These are phyloP conservation scores for Salix udensis DNA, from an alignment of 345 rosid genomes.

Conservation along the genomic window DNA sequence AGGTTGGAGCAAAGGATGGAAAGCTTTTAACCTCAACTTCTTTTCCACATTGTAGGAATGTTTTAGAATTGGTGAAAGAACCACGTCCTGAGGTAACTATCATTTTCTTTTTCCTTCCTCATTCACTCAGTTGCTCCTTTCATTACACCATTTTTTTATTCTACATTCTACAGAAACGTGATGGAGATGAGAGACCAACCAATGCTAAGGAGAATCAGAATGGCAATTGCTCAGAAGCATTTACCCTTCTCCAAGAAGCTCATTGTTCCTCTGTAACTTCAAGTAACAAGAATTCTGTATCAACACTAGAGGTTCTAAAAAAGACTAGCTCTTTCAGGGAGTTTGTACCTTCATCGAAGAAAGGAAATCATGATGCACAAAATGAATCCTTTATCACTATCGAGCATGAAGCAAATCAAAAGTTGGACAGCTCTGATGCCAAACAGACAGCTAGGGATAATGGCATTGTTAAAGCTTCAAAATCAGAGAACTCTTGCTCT, in stretches of 20 bases:
- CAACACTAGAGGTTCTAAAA: conserved; percentile 31
- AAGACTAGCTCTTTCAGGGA: conserved; percentile 51
- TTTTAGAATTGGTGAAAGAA: conserved; percentile 57
- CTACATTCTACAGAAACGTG: conserved; percentile 40
- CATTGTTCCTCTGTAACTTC: conserved; percentile 54
- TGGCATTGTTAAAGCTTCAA: conserved; percentile 44
- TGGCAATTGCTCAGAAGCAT: conserved; percentile 66
- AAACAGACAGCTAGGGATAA: conserved; percentile 45
- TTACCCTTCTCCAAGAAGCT: conserved; percentile 43
- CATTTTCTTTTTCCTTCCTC: not conserved
- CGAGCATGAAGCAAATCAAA: conserved; percentile 29
- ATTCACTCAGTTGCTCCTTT: conserved; percentile 4
- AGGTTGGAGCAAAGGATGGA: conserved; percentile 46
- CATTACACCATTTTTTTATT: conserved; percentile 11
- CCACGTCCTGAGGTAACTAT: conserved; percentile 53
- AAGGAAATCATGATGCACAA: conserved; percentile 36
- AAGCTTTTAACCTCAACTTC: conserved; percentile 43
- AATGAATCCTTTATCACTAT: conserved; percentile 25
- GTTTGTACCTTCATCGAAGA: conserved; percentile 48
- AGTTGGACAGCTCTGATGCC: conserved; percentile 35
- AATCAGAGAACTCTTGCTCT: conserved; percentile 36
- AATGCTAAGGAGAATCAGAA: conserved; percentile 52
- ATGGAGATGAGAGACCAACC: conserved; percentile 40
- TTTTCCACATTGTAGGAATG: conserved; percentile 42
- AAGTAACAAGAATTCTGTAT: conserved; percentile 41